These are phyloP conservation scores for Paramecium biaurelia DNA, from an alignment of 73 alveolate genomes.

Conservation along the genomic window DNA sequence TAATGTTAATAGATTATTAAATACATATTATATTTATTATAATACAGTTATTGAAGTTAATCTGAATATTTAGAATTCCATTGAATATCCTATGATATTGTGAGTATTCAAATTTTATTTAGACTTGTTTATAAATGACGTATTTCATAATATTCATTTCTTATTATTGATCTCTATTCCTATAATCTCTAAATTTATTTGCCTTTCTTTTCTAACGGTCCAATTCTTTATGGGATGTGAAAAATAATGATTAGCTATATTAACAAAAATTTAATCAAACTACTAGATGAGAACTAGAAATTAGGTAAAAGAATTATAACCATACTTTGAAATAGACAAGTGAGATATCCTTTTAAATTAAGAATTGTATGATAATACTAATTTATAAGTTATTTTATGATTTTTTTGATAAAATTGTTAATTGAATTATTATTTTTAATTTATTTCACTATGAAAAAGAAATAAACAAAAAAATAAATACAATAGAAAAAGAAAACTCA, in stretches of 20 bases:
- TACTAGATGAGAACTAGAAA: background rate
- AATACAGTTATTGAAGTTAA: background rate
- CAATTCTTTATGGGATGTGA: background rate
- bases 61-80: conserved; percentile 33
- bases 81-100: background rate
- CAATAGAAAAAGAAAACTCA: background rate
- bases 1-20: background rate
- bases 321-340: background rate
- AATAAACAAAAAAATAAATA: background rate
- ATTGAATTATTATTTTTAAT: background rate
- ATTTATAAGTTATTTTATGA: background rate
- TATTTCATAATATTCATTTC: conserved; percentile 14
- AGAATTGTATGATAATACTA: too few species aligned
- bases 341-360: background rate
- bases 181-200: background rate
- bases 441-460: background rate
- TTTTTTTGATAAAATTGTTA: background rate
- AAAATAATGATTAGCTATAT: background rate
- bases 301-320: too few species aligned
- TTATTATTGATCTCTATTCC: background rate
- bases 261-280: background rate
- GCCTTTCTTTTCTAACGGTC: background rate
- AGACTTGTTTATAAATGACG: background rate
- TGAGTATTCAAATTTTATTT: background rate
- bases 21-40: background rate